phyloP scores from a whole-genome alignment of 257 asterid species.

The Fraxinus pennsylvanica region DNA sequence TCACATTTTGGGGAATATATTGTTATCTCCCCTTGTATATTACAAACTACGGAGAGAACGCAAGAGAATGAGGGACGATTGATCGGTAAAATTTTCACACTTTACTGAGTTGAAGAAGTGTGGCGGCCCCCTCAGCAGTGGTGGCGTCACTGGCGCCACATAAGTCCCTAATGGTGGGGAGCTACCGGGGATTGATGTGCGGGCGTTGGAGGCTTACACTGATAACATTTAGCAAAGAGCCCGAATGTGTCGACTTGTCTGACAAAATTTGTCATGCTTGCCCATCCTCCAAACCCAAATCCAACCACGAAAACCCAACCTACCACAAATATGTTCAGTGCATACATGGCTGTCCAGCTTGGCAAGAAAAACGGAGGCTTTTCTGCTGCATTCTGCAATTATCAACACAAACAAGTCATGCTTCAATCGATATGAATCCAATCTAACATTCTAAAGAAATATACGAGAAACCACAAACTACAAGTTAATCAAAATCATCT shows the following conservation, averaged over 20 bases:
- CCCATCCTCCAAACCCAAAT: constrained; percentile 96
- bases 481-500: no score
- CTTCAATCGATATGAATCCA: not conserved
- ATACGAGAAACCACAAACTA: not conserved
- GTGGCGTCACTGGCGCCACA: not conserved
- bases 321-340: constrained; percentile 53
- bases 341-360: constrained; percentile 83
- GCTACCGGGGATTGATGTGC: constrained; percentile 27
- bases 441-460: not conserved
- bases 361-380: constrained; percentile 78
- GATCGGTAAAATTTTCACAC: not conserved
- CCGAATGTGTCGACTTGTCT: constrained; percentile 73
- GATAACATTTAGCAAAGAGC: constrained; percentile 79
- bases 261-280: constrained; percentile 71
- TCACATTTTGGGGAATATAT: constrained; percentile 29
- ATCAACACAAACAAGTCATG: not conserved
- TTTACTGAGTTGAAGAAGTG: not conserved
- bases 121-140: not conserved
- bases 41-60: constrained; percentile 28
- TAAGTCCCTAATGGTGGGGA: constrained; percentile 32
- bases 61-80: not conserved
- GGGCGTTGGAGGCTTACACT: constrained; percentile 52
- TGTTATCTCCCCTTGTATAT: constrained; percentile 41
- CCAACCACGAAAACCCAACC: constrained; percentile 66
- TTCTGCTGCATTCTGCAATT: constrained; percentile 82